These are phyloP conservation scores for Hyaloscypha bicolor DNA, from an alignment of 495 filamentous ascomycete species.

Conservation along the genomic window DNA sequence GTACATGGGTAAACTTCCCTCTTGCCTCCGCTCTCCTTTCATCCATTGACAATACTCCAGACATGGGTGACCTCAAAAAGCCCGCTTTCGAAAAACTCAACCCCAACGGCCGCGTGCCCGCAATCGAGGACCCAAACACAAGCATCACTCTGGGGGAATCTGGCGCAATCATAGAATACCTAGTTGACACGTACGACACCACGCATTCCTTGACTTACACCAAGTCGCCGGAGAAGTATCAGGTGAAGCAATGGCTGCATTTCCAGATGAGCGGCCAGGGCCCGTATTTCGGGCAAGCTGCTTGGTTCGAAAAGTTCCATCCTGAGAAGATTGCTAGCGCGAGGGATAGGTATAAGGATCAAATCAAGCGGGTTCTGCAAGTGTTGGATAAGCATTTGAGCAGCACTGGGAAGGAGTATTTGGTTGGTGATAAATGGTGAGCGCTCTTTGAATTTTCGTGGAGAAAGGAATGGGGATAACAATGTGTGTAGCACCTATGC, in stretches of 20 bases:
- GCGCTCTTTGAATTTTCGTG: neutral
- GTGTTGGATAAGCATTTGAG: constrained; percentile 58
- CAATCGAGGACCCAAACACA: constrained; percentile 38
- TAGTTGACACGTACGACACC: constrained; percentile 71
- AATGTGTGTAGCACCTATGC: constrained; percentile 1
- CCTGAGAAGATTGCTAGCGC: constrained; percentile 58
- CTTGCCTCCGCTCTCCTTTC: neutral
- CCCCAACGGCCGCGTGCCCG: constrained; percentile 70
- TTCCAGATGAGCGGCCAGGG: constrained; percentile 73
- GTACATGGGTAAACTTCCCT: constrained; percentile 21
- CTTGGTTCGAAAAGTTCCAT: constrained; percentile 60
- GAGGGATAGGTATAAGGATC: constrained; percentile 58
- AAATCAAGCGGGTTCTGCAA: constrained; percentile 60
- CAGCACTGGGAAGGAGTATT: constrained; percentile 46
- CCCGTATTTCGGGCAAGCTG: constrained; percentile 63
- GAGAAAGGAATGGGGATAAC: neutral
- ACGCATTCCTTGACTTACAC: constrained; percentile 59
- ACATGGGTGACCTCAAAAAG: constrained; percentile 48
- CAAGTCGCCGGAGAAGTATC: constrained; percentile 43
- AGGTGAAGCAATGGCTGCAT: constrained; percentile 65
- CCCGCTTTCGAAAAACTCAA: constrained; percentile 57
- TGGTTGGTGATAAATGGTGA: constrained; percentile 52
- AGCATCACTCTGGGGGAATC: constrained; percentile 50
- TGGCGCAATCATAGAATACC: constrained; percentile 72
- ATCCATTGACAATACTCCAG: neutral